phyloP scores from a whole-genome alignment of 1,284 basidiomycete genomes.

The Ceratobasidium sp. region DNA sequence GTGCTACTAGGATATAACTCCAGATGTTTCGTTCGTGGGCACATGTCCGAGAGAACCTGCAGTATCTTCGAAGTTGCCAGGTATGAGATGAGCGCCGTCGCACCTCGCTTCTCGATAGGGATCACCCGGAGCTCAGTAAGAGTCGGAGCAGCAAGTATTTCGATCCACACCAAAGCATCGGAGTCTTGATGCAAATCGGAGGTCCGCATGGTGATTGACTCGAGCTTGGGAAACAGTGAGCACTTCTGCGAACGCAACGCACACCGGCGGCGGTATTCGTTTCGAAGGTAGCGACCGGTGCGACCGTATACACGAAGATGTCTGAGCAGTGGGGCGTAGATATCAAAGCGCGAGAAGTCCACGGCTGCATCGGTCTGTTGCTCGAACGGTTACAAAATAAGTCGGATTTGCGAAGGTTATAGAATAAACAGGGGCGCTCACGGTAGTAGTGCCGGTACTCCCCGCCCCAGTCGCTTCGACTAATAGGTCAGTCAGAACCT shows the following conservation, averaged over 20 bases:
- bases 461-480: no score
- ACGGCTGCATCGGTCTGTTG: not conserved
- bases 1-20: not conserved
- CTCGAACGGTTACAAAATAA: not conserved
- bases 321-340: constrained; percentile 32
- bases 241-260: not conserved
- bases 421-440: no score
- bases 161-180: constrained; percentile 15
- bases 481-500: no score
- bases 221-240: not conserved
- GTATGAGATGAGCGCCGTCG: constrained; percentile 18
- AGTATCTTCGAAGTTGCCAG: not conserved
- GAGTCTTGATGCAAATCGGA: constrained; percentile 28
- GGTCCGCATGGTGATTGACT: constrained; percentile 15
- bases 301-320: constrained; percentile 27
- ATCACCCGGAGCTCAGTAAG: not conserved
- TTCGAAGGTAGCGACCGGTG: constrained; percentile 15
- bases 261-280: not conserved
- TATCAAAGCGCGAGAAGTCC: constrained; percentile 18
- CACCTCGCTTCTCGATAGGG: not conserved
- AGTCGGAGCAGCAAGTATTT: constrained; percentile 12
- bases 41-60: not conserved
- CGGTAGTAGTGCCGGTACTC: no score
- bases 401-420: no score
- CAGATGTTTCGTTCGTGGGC: not conserved